Base-by-base conservation (phyloP, 2,329 filamentous ascomycete species). In the Fusarium oligoseptatum region DNA sequence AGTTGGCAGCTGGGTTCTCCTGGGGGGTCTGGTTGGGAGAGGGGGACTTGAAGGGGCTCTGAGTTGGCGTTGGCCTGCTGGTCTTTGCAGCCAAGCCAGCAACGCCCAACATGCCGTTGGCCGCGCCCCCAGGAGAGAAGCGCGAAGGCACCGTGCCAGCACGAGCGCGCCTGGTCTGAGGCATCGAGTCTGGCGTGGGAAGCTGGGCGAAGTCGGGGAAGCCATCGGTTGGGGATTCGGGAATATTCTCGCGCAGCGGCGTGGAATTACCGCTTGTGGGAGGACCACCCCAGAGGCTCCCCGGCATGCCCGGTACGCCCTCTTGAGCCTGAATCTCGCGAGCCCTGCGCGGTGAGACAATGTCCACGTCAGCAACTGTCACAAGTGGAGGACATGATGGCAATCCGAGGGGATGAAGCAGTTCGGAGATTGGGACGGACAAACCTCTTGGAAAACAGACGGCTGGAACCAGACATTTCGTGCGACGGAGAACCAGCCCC, bases 241-340 rank as follows among this genome's bases (percentile, higher is more conserved):
- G 95, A 71, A 99, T 98, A 76, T 96, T 98, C 86, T 98, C 97
- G 80, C 97, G 94, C 61, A 99, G 90, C 77, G 97, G 97, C 48
- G 96, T 98, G 22, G 96, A 98, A 83, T 98, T 96, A 75, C 96
- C 97, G 82, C 96, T 98, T 66, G 96, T 98, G 58, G 97, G 96
- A 76, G 97, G 96, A 12, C 97, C 96, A 88, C 95, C 95, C 97
- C 97, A 98, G 50, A 93, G 92, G 80, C 92, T 91, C 62, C 92
- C 84, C 83, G 88, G 88, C 79, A 90, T 88, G 80, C 88, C 92
- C 81, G 87, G 86, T 60, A 98, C 88, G 61, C 95, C 95, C 89
- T 98, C 96, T 85, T 98, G 95, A 64, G 95, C 95, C 86, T 98
- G 96, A 72, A 98, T 98, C 84, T 99, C 97, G 83, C 97, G 91